Percentiles rank a stretch among this genome's conserved stretches.
phyloP scores from a whole-genome alignment of 2,329 filamentous ascomycete genomes.

The Meredithiella fracta region DNA sequence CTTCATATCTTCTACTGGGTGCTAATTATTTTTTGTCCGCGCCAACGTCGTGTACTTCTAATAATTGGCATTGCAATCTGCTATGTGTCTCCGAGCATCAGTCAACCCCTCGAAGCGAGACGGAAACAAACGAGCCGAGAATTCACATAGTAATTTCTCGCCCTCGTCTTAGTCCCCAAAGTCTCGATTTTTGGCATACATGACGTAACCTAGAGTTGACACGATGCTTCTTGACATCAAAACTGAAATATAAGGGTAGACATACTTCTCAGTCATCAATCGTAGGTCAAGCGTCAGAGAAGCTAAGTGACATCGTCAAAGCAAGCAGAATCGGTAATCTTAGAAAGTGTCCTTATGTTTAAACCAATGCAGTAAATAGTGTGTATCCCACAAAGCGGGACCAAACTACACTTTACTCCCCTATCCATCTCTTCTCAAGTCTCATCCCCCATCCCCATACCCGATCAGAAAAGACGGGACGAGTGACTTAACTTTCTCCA shows the following conservation, averaged over 20 bases:
- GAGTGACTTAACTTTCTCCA: too few species aligned
- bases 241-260: constrained; percentile 2
- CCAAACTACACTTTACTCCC: too few species aligned
- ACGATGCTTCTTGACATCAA: background rate
- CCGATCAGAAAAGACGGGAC: background rate
- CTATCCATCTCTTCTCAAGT: background rate
- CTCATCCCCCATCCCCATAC: background rate
- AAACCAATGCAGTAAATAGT: too few species aligned
- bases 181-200: background rate
- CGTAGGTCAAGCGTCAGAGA: background rate
- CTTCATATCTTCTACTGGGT: too few species aligned
- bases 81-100: background rate
- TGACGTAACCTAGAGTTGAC: background rate
- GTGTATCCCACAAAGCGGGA: too few species aligned
- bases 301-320: too few species aligned
- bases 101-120: background rate
- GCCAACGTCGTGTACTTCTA: background rate
- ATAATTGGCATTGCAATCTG: background rate
- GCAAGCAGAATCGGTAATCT: too few species aligned
- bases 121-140: background rate
- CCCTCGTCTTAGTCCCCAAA: background rate
- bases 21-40: background rate
- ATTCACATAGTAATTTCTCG: background rate
- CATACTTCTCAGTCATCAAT: background rate
- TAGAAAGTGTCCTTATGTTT: too few species aligned